These are phyloP conservation scores for Termitomyces sp. DNA, from an alignment of 768 basidiomycete genomes.

Conservation along the genomic window DNA sequence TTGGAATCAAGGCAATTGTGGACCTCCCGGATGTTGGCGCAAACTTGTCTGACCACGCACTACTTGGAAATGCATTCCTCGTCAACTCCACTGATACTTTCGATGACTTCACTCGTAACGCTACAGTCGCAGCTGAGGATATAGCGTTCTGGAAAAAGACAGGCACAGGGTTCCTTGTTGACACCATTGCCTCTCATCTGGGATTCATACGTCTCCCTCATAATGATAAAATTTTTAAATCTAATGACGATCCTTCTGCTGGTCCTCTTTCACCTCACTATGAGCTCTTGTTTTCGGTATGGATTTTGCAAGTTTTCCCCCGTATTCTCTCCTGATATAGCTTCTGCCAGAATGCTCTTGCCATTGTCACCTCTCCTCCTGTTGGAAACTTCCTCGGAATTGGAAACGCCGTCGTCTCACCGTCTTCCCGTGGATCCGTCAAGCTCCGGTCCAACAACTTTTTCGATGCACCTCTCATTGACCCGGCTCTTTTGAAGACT, in stretches of 20 bases:
- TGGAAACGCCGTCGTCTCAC: constrained; percentile 1
- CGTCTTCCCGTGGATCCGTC: constrained; percentile 7
- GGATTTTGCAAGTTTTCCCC: not conserved
- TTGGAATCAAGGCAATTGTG: constrained; percentile 21
- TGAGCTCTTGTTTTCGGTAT: not conserved
- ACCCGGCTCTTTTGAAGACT: constrained; percentile 1
- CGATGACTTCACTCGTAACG: not conserved
- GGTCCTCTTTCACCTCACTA: not conserved
- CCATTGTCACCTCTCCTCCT: not conserved
- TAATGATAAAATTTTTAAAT: not conserved
- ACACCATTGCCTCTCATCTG: constrained; percentile 1
- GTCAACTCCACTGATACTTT: not conserved
- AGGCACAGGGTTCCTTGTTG: not conserved
- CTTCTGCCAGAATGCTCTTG: not conserved
- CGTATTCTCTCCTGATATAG: not conserved
- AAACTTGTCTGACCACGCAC: constrained; percentile 29
- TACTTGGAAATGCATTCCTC: not conserved
- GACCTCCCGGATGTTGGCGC: constrained; percentile 31
- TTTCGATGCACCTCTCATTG: constrained; percentile 7
- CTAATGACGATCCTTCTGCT: not conserved
- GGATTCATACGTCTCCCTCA: not conserved
- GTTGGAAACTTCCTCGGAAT: constrained; percentile 6
- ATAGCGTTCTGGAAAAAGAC: not conserved
- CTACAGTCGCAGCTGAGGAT: not conserved
- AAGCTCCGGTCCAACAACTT: constrained; percentile 5